Evolutionary conservation across 1,284 basidiomycete genomes (phyloP).

Genomic region (Cryptococcus maquisensis): DNA sequence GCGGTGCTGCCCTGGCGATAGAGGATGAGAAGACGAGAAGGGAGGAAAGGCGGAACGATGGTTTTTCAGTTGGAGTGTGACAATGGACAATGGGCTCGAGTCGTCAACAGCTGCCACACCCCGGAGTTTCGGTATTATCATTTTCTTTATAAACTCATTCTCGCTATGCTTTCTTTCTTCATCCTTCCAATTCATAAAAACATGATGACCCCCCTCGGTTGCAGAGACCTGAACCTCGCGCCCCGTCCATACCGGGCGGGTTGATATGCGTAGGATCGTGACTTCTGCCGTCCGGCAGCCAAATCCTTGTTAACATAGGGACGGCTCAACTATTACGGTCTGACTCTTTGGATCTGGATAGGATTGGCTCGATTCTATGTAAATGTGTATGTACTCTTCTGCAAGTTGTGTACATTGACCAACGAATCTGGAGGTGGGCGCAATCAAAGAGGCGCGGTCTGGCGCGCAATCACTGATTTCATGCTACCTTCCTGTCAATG

Average conservation of each 20-base stretch:
- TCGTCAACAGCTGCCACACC: background rate
- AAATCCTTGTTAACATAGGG: conserved; percentile 21
- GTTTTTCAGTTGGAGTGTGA: background rate
- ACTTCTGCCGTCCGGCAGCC: conserved; percentile 22
- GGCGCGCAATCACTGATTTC: background rate
- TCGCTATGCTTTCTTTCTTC: background rate
- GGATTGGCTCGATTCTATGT: background rate
- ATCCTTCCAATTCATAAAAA: conserved; percentile 20
- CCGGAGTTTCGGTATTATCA: background rate
- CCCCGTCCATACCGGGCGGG: conserved; percentile 2
- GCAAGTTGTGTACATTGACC: background rate
- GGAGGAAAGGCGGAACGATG: background rate
- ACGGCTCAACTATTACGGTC: conserved; percentile 15
- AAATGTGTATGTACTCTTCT: background rate
- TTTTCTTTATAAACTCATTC: background rate
- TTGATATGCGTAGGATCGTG: conserved; percentile 10
- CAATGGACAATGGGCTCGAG: background rate
- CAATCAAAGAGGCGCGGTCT: background rate
- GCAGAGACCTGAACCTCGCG: conserved; percentile 19
- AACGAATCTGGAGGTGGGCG: too few relatives aligned
- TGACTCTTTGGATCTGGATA: conserved; percentile 12
- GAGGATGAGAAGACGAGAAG: background rate
- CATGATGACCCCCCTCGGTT: conserved; percentile 18
- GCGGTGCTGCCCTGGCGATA: too few relatives aligned
- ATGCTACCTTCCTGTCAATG: background rate